These are phyloP conservation scores for Trichomonas gallinae DNA, from an alignment of 208 protist species.

Conservation along the genomic window DNA sequence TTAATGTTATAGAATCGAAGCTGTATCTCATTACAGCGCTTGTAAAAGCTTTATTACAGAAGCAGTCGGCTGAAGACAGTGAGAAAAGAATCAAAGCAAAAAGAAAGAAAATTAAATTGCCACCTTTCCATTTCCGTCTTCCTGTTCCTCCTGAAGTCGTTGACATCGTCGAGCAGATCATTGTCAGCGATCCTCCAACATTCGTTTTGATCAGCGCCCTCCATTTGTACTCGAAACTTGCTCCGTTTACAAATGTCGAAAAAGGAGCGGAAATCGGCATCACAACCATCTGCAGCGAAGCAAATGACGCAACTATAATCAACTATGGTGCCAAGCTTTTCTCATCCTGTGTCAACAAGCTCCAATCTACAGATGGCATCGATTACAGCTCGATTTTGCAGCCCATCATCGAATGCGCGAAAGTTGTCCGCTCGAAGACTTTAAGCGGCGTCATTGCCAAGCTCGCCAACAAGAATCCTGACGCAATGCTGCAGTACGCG, in stretches of 20 bases:
- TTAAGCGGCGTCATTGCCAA: not conserved
- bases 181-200: not conserved
- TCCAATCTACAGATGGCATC: not conserved
- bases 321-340: not conserved
- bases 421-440: not conserved
- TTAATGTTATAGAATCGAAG: not conserved
- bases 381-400: not conserved
- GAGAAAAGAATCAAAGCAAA: not conserved
- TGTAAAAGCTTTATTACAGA: not conserved
- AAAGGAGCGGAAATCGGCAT: not conserved
- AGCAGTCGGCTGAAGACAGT: not conserved
- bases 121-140: not conserved
- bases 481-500: not conserved
- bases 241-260: not conserved
- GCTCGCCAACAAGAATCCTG: not conserved
- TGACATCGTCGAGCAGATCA: not conserved
- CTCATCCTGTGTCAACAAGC: not conserved
- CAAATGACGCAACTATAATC: not conserved
- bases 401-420: not conserved
- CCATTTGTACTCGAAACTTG: not conserved
- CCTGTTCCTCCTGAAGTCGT: not conserved
- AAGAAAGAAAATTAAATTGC: not conserved
- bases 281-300: not conserved
- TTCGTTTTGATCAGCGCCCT: not conserved
- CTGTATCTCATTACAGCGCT: not conserved